Base-by-base conservation (phyloP, 2,329 filamentous ascomycete species). In the Ramularia collo-cygni region DNA sequence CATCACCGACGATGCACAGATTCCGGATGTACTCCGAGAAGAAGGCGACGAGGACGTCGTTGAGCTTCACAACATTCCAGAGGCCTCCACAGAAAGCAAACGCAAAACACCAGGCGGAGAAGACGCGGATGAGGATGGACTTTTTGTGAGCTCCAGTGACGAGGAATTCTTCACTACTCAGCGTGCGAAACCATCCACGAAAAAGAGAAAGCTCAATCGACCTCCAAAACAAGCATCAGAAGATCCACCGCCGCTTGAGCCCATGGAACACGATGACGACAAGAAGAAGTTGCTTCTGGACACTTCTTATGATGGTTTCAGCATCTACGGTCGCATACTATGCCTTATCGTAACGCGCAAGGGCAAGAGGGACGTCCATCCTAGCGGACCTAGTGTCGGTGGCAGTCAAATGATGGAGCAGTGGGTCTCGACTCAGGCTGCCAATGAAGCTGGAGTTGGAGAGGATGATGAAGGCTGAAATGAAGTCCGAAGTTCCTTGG, bases 301-400 rank as follows among this genome's bases (percentile, higher is more conserved):
- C 46, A 92, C 90, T 17, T 81, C 80, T 10, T 98, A 96, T 64
- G 88, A 96, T 56, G 90, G 92, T 7, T 96, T 96, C 65, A 85
- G 83, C 54, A 95, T 98, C 58, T 94, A 95, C 65, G 88, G 92
- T 8, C 83, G 87, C 52, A 87, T 95, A 33, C 70, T 98, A 17
- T 96, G 89, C 63, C 72, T 98, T 43, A 83, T 98, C 7, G 81
- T 98, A 63, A 85, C 83, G 60, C 80, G 83, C 46, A 82, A 80
- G 49, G 73, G 70, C 34, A 69, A 64, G 51, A 73, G 66, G 50
- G 60, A 50, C 17, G 33, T 46, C 13, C 43, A 43, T 12, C 48
- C 40, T 7, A 54, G 55, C 14, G 47, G 44, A 9, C 46, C 52
- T 28, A 28, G 18, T 10, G 45, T 45, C 7, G 56, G 55, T 14